Evolutionary conservation across 192 early-diverging fungal genomes (phyloP), one percentile per base, ranked within the genome.

Genomic region (Chytriomyces hyalinus): DNA sequence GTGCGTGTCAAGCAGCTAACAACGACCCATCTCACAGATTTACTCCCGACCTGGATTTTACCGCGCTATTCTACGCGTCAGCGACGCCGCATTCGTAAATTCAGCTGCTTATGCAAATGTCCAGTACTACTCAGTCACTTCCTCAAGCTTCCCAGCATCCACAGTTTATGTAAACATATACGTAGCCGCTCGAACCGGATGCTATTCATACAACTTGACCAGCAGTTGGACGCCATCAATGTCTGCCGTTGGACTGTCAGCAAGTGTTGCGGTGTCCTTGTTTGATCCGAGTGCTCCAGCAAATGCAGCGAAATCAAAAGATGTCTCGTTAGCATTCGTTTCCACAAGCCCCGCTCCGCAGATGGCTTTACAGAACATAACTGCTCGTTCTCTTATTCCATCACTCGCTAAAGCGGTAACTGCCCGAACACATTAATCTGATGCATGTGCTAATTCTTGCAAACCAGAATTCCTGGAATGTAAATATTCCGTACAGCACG

Each of bases 41-140:
- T 36, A 36, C 36, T 36, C 36, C 4, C 36, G 36, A 2, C 36
- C 36, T 11, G 73, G 73, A 22, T 36, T 1, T 20, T 75, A 65
- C 50, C 45, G 45, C 10, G 63, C 64, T 13, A 24, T 50, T 48
- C 49, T 75, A 47, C 28, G 73, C 9, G 46, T 75, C 64, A 51
- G 46, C 7, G 73, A 75, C 28, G 15, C 62, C 6, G 17, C 9
- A 13, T 75, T 75, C 63, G 46, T 28, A 48, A 68, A 49, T 7
- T 68, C 67, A 5, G 36, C 13, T 4, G n/a, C 51, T 20, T 0
- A 10, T 15, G 0, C 48, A 10, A 26, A n/a, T 59, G 13, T 59
- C n/a, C 24, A 45, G 59, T 47, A 47, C 15, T 71, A 71, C 53
- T 26, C 24, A n/a, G 49, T 57, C 17, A 43, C 48, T 17, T 0